Conservation (phyloP, 768 basidiomycete species). For the Lactarius sanguifluus region DNA sequence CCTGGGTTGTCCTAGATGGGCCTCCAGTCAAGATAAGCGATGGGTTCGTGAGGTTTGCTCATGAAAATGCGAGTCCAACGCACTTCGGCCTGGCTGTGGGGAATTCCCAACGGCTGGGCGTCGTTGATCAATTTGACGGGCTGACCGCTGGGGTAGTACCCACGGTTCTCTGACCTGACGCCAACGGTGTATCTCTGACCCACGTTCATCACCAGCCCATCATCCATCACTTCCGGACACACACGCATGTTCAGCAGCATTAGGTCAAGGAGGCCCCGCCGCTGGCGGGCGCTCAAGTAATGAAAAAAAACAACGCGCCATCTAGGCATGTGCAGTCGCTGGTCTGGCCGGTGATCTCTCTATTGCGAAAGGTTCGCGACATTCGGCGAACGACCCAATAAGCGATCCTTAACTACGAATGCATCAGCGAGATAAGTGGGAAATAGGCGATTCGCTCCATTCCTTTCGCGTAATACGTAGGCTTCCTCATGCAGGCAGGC, state of each 20-base stretch:
- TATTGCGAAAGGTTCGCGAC: constrained; percentile 11
- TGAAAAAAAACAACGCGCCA: background rate
- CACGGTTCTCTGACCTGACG: constrained; percentile 5
- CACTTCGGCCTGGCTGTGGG: background rate
- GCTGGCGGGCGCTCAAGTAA: background rate
- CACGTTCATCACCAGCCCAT: constrained; percentile 3
- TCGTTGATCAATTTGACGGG: constrained; percentile 21
- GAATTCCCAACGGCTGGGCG: constrained; percentile 3
- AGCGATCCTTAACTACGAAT: background rate
- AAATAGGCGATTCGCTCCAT: constrained; percentile 14
- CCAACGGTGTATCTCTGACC: constrained; percentile 1
- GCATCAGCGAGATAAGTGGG: constrained; percentile 18
- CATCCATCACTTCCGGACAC: background rate
- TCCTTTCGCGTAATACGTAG: constrained; percentile 18
- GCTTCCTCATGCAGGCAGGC: background rate
- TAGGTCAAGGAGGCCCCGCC: background rate
- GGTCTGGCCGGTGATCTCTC: background rate
- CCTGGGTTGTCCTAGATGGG: background rate
- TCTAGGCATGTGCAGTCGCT: background rate
- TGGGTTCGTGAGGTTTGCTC: background rate
- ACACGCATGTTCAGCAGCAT: background rate
- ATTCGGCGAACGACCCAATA: constrained; percentile 6
- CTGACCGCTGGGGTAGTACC: constrained; percentile 7
- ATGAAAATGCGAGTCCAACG: background rate
- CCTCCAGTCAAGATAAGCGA: background rate